Percentiles rank a stretch among this genome's conserved stretches.
Conservation (phyloP, 2,329 filamentous ascomycete genomes). For the Seiridium cupressi region DNA sequence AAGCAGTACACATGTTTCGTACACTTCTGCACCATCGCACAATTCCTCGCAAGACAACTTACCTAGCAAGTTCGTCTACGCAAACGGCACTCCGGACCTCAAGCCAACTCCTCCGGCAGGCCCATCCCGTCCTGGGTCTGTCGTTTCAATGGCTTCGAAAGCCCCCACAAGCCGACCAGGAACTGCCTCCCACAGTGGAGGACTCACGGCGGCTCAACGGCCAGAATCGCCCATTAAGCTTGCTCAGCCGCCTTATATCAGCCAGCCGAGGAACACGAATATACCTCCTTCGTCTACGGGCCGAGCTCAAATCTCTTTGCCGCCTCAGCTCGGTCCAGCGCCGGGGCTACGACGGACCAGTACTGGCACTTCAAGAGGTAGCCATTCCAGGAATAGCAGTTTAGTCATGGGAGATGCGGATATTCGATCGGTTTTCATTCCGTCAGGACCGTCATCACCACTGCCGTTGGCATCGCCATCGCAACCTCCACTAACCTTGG, state of each 20-base stretch:
- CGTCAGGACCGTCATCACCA: slow-evolving; percentile 24
- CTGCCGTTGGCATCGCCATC: slow-evolving; percentile 28
- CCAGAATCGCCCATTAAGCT: slow-evolving; percentile 52
- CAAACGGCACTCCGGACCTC: slow-evolving; percentile 60
- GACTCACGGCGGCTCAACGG: slow-evolving; percentile 32
- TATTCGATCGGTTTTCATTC: neutral
- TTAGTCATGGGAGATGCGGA: slow-evolving; percentile 21
- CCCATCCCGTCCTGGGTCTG: slow-evolving; percentile 41
- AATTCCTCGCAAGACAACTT: slow-evolving; percentile 34
- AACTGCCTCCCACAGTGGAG: slow-evolving; percentile 19
- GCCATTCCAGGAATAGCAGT: slow-evolving; percentile 41
- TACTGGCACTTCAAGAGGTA: slow-evolving; percentile 36
- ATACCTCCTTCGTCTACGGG: slow-evolving; percentile 18
- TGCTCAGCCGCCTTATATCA: slow-evolving; percentile 18
- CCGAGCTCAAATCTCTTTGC: slow-evolving; percentile 32
- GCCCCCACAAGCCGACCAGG: slow-evolving; percentile 37
- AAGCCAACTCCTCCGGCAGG: slow-evolving; percentile 32
- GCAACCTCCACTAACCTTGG: slow-evolving; percentile 46
- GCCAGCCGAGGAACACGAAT: slow-evolving; percentile 16
- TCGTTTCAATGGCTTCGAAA: slow-evolving; percentile 44
- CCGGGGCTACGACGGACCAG: slow-evolving; percentile 40
- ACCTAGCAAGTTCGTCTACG: slow-evolving; percentile 72
- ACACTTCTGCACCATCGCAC: slow-evolving; percentile 31
- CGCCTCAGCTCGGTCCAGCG: slow-evolving; percentile 34
- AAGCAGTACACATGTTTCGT: slow-evolving; percentile 28